Percentiles rank a stretch among this genome's conserved stretches.
Conservation (phyloP, 306 rosid genomes). For the Echinosophora koreensis region DNA sequence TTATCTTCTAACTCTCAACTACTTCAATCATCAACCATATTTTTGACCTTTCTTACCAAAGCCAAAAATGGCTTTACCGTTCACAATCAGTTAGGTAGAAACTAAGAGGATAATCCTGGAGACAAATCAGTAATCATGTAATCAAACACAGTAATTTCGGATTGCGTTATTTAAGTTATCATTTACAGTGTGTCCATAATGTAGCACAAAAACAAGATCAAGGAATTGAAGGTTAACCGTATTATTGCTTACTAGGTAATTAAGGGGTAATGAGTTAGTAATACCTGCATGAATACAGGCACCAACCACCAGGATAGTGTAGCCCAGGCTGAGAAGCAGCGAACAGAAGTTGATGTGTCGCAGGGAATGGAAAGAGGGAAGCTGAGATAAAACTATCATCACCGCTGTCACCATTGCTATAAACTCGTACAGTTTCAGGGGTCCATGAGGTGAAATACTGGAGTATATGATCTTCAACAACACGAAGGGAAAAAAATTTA, state of each 20-base stretch:
- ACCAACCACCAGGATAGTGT: slow-evolving; percentile 71
- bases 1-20: too few relatives aligned
- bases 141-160: background rate
- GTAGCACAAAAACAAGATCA: background rate
- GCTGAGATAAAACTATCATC: slow-evolving; percentile 84
- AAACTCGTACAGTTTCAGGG: slow-evolving; percentile 82
- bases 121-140: background rate
- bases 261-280: background rate
- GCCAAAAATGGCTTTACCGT: too few relatives aligned
- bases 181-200: background rate
- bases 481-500: background rate
- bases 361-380: slow-evolving; percentile 91
- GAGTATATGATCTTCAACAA: slow-evolving; percentile 76
- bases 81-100: background rate
- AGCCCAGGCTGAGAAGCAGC: slow-evolving; percentile 79
- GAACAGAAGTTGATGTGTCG: slow-evolving; percentile 82
- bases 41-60: too few relatives aligned
- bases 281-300: slow-evolving; percentile 86
- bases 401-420: slow-evolving; percentile 91
- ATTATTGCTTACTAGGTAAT: too few relatives aligned
- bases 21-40: too few relatives aligned
- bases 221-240: background rate
- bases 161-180: background rate
- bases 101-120: background rate
- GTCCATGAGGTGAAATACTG: slow-evolving; percentile 69